Conservation (phyloP, 306 rosid species). For the Cucurbita ficifolia region DNA sequence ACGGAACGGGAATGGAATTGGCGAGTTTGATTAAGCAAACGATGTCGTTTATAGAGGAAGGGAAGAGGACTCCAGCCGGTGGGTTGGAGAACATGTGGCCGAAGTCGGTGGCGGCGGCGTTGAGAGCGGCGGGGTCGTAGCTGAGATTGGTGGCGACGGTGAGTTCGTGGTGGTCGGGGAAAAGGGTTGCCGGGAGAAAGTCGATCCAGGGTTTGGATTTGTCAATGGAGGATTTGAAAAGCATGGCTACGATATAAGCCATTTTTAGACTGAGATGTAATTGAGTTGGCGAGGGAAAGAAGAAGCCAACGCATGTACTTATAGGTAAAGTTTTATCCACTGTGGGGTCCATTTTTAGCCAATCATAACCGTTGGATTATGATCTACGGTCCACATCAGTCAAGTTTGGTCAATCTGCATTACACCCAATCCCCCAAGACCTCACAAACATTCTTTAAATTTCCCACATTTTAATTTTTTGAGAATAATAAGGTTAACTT, state of each 20-base stretch:
- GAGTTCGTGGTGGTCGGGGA: not conserved
- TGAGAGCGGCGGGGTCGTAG: slow-evolving; percentile 30
- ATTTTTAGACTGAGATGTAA: not conserved
- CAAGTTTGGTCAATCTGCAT: slow-evolving; percentile 27
- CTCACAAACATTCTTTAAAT: not conserved
- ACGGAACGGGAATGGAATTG: slow-evolving; percentile 9
- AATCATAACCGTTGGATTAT: slow-evolving; percentile 24
- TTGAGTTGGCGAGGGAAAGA: not conserved
- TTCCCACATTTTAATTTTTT: not conserved
- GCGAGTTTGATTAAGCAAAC: slow-evolving; percentile 25
- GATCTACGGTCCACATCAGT: slow-evolving; percentile 24
- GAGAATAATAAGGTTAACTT: too few relatives aligned
- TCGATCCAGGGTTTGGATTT: slow-evolving; percentile 21
- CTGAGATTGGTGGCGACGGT: slow-evolving; percentile 21
- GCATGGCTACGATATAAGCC: slow-evolving; percentile 13
- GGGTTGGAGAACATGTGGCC: slow-evolving; percentile 33
- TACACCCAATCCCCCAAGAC: not conserved
- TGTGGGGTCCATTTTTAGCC: slow-evolving; percentile 6
- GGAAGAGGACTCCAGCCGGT: slow-evolving; percentile 45
- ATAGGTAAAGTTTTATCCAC: not conserved
- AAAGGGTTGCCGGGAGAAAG: slow-evolving; percentile 8
- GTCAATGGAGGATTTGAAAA: slow-evolving; percentile 23
- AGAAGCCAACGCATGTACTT: not conserved
- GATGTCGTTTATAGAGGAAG: slow-evolving; percentile 35
- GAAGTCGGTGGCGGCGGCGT: slow-evolving; percentile 38